A percentile compares a stretch with the other conserved stretches of the same genome.
These are phyloP conservation scores for Metschnikowia picachoensis DNA, from an alignment of 805 yeast species.

Conservation along the genomic window DNA sequence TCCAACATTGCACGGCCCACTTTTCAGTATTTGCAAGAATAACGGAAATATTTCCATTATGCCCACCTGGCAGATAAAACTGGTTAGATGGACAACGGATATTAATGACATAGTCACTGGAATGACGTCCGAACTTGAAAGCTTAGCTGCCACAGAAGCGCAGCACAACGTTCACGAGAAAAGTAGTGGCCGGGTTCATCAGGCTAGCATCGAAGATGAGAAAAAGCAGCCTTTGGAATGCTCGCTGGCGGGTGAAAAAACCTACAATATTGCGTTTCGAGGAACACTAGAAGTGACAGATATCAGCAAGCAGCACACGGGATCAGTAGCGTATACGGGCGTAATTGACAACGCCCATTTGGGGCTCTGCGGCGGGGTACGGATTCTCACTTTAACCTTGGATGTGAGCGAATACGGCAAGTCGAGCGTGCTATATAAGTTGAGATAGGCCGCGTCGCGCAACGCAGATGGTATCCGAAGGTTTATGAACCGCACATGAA, in stretches of 20 bases:
- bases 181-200: conserved; percentile 26
- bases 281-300: conserved; percentile 25
- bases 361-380: conserved; percentile 30
- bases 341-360: conserved; percentile 30
- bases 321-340: conserved; percentile 25
- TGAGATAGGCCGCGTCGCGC: not conserved
- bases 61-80: conserved; percentile 27
- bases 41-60: conserved; percentile 5
- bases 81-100: conserved; percentile 20
- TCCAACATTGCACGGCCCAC: conserved; percentile 31
- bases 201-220: conserved; percentile 15
- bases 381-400: conserved; percentile 22
- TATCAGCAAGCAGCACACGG: conserved; percentile 16
- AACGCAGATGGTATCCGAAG: too few species aligned
- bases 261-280: conserved; percentile 22
- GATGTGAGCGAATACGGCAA: conserved; percentile 9
- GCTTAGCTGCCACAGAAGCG: conserved; percentile 21
- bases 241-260: not conserved
- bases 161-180: conserved; percentile 24
- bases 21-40: conserved; percentile 16
- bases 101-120: conserved; percentile 20
- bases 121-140: conserved; percentile 26
- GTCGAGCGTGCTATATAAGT: conserved; percentile 7
- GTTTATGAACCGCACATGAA: too few species aligned
- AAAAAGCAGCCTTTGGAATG: not conserved